Base-by-base conservation (phyloP, 2,329 filamentous ascomycete genomes). In the Ophiostoma tasmaniense region DNA sequence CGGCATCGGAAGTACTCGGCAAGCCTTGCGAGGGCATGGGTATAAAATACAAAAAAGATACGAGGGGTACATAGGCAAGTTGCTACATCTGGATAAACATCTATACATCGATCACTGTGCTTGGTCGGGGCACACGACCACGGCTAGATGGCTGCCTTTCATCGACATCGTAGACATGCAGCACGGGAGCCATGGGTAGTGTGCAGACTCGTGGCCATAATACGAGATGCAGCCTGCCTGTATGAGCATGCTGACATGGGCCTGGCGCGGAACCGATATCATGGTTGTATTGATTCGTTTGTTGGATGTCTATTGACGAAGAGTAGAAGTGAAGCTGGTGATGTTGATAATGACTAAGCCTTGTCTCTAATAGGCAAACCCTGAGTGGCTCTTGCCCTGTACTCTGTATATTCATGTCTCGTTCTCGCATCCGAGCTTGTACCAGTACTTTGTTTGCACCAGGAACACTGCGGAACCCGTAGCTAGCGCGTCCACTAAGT, bases 401-500 rank as follows among this genome's bases (percentile, higher is more conserved):
- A 13, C n/a, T 13, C 10, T 11, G 39, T 45, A 14, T 3, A 45
- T 3, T 45, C 7, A 5, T 59, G 22, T 13, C 52, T 59, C 55
- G 11, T 30, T 30, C 25, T 61, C 25, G 55, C 13, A 37, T 5
- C 55, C 28, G 55, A 62, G 30, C 30, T 35, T 62, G 61, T 64
- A 64, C 61, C n/a, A 33, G 61, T 64, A 64, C 61, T 64, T 64
- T n/a, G 17, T 35, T 7, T 6, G 30, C 59, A 64, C 59, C 20
- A 64, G 59, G 59, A 33, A 64, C 55, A 61, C 50, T 55, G 50
- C 50, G 55, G 55, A 61, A 33, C 55, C 22, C 55, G 55, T 30
- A 30, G 13, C 55, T 61, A 61, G 55, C 55, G 55, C 25, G 11
- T 25, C 10, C 50, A 55, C 50, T 55, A 55, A 55, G n/a, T 33